phyloP scores from a whole-genome alignment of 2,329 filamentous ascomycete genomes.

The Clarireedia monteithiana region DNA sequence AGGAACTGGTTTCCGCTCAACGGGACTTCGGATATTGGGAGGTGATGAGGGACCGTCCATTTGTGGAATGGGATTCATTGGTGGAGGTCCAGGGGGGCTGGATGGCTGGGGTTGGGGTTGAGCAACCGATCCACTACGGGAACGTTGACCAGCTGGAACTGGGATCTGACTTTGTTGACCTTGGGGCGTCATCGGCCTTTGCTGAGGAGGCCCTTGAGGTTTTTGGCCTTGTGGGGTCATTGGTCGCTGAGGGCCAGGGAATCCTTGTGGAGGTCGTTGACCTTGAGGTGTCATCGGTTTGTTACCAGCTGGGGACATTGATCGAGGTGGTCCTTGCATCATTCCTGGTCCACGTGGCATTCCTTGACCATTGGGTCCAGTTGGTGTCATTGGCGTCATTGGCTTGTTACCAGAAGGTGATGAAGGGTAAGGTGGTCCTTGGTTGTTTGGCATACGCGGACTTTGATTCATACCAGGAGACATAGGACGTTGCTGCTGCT shows the following conservation, averaged over 20 bases:
- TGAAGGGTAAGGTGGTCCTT: not conserved
- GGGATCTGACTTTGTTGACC: not conserved
- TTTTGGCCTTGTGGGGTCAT: constrained; percentile 7
- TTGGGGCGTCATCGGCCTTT: constrained; percentile 5
- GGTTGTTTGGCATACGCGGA: constrained; percentile 3
- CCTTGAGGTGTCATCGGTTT: constrained; percentile 9
- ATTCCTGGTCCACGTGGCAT: not conserved
- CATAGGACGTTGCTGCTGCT: constrained; percentile 16
- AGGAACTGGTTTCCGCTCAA: constrained; percentile 26
- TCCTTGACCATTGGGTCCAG: constrained; percentile 10
- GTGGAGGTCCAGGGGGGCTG: constrained; percentile 18
- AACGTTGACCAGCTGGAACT: constrained; percentile 10
- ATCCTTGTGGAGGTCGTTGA: not conserved
- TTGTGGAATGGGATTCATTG: constrained; percentile 20
- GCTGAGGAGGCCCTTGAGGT: not conserved
- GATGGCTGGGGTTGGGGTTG: constrained; percentile 17
- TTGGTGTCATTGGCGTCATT: constrained; percentile 18
- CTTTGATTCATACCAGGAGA: constrained; percentile 16
- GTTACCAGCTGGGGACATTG: constrained; percentile 10
- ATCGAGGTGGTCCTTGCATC: constrained; percentile 2
- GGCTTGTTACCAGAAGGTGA: constrained; percentile 10
- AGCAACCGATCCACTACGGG: constrained; percentile 18
- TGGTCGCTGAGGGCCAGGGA: constrained; percentile 3
- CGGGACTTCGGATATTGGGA: not conserved
- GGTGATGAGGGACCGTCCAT: constrained; percentile 4